These are phyloP conservation scores for Penicillium canescens DNA, from an alignment of 495 filamentous ascomycete species.

Conservation along the genomic window DNA sequence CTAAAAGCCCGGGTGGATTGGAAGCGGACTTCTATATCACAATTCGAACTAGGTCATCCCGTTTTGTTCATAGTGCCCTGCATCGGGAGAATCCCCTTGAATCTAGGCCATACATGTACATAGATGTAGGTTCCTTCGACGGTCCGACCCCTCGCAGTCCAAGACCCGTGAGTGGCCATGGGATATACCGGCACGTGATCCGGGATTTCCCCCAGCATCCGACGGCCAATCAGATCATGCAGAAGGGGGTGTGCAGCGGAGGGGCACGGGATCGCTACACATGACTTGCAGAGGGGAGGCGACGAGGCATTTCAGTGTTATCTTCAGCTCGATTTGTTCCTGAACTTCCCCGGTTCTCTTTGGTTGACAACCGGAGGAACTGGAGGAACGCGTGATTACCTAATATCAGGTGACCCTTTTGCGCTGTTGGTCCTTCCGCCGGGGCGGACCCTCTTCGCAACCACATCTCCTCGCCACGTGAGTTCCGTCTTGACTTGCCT, in stretches of 20 bases:
- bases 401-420: conserved; percentile 39
- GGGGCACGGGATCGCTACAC: conserved; percentile 48
- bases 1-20: background rate
- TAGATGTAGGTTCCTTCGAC: background rate
- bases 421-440: conserved; percentile 25
- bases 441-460: conserved; percentile 28
- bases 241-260: conserved; percentile 4
- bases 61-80: background rate
- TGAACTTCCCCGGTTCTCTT: background rate
- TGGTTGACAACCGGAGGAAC: background rate
- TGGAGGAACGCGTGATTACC: conserved; percentile 9
- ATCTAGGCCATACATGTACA: no score
- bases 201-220: conserved; percentile 20
- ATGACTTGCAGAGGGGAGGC: conserved; percentile 30
- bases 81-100: background rate
- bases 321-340: conserved; percentile 3
- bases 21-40: background rate
- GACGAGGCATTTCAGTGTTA: conserved; percentile 4
- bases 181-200: conserved; percentile 22
- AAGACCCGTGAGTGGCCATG: conserved; percentile 1
- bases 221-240: conserved; percentile 33
- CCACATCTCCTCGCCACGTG: conserved; percentile 41
- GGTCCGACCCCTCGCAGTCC: conserved; percentile 1
- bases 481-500: conserved; percentile 43
- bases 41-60: background rate